Percentiles rank a stretch among this genome's conserved stretches.
phyloP scores from a whole-genome alignment of 2,329 filamentous ascomycete genomes.

The Sporothrix globosa region DNA sequence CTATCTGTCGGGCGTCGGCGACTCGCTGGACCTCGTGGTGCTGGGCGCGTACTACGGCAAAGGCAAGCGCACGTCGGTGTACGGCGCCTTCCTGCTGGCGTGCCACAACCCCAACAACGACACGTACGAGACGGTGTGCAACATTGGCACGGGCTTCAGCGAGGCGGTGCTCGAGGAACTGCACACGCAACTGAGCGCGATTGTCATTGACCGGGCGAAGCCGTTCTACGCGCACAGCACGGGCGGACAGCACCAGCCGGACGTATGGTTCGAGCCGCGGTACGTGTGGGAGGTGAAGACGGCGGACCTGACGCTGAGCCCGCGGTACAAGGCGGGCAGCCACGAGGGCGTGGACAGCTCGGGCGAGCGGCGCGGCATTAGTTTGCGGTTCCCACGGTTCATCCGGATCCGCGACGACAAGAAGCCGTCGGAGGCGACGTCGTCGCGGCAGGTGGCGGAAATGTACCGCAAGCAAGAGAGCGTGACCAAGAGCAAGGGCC shows the following conservation, averaged over 20 bases:
- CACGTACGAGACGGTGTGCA: conserved; percentile 93
- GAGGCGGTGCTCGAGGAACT: conserved; percentile 92
- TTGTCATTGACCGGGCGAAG: conserved; percentile 86
- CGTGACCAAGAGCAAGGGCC: conserved; percentile 81
- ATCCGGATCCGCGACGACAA: conserved; percentile 93
- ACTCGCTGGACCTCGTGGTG: conserved; percentile 95
- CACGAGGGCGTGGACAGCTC: conserved; percentile 71
- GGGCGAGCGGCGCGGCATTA: conserved; percentile 74
- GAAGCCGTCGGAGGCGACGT: conserved; percentile 89
- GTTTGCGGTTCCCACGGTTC: conserved; percentile 87
- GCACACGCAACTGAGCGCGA: conserved; percentile 71
- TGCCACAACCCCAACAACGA: conserved; percentile 84
- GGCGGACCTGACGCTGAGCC: conserved; percentile 89
- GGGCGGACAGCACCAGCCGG: conserved; percentile 88
- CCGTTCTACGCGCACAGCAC: conserved; percentile 89
- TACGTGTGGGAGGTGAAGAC: conserved; percentile 98
- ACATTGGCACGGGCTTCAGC: conserved; percentile 96
- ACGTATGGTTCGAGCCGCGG: conserved; percentile 96
- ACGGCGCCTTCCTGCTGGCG: conserved; percentile 92
- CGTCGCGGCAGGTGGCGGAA: conserved; percentile 82
- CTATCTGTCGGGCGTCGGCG: conserved; percentile 89
- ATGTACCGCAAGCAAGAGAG: conserved; percentile 97
- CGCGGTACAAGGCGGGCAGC: conserved; percentile 87
- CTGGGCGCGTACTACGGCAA: conserved; percentile 92
- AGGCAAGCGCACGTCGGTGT: conserved; percentile 93